Evolutionary conservation across 306 rosid genomes (phyloP).

Genomic region (Gastrolobium villosum): DNA sequence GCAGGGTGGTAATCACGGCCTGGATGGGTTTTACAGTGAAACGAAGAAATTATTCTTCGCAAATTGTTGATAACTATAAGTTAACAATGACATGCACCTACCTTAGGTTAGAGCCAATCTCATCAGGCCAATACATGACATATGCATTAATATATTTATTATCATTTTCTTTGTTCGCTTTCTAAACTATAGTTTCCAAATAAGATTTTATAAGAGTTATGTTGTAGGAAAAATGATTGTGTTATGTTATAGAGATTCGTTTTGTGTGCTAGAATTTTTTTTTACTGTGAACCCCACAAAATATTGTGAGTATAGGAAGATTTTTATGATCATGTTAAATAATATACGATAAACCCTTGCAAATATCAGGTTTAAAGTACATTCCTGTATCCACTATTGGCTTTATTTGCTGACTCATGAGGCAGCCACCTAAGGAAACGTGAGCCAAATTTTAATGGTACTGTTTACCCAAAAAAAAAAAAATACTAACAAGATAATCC

Average conservation of each 20-base stretch:
- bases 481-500: no score
- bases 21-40: neutral
- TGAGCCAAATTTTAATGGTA: no score
- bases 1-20: neutral
- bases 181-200: neutral
- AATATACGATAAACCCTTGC: no score
- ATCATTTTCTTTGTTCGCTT: neutral
- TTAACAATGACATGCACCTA: conserved; percentile 38
- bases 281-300: no score
- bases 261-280: no score
- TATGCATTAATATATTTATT: neutral
- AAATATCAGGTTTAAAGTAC: neutral
- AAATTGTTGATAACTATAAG: conserved; percentile 29
- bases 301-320: no score
- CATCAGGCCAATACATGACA: conserved; percentile 33
- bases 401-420: neutral
- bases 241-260: no score
- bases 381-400: neutral
- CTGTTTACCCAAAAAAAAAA: no score
- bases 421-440: no score
- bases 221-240: no score
- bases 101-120: conserved; percentile 29
- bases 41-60: neutral
- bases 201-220: no score
- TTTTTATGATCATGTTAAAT: no score